phyloP scores from a whole-genome alignment of 2,329 filamentous ascomycete genomes.

The Aspergillus ochraceoroseus region DNA sequence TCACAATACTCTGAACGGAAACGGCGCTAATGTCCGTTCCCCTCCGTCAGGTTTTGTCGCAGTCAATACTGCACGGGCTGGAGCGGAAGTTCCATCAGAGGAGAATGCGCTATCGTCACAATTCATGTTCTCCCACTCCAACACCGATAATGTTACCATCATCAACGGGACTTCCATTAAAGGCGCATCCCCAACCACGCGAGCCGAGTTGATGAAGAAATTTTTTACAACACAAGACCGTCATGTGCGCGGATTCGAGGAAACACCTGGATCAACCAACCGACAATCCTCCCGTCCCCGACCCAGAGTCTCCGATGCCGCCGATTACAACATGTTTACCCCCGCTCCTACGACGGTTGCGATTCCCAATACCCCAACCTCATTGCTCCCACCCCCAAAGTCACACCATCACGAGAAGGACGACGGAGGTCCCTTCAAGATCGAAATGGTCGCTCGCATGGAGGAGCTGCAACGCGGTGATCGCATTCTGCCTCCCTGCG shows the following conservation, averaged over 20 bases:
- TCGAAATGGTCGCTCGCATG: conserved; percentile 67
- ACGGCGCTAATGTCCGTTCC: conserved; percentile 38
- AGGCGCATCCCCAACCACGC: conserved; percentile 53
- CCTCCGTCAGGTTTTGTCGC: conserved; percentile 54
- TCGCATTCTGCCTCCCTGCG: conserved; percentile 73
- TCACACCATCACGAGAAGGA: conserved; percentile 48
- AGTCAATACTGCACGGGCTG: conserved; percentile 51
- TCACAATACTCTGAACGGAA: conserved; percentile 25
- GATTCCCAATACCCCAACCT: conserved; percentile 53
- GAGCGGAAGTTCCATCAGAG: conserved; percentile 32
- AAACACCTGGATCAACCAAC: conserved; percentile 24
- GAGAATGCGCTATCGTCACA: conserved; percentile 33
- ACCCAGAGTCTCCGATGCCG: conserved; percentile 32
- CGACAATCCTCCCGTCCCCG: conserved; percentile 31
- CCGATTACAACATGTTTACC: conserved; percentile 41
- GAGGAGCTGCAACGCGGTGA: conserved; percentile 71
- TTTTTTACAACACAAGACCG: conserved; percentile 58
- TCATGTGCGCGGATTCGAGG: conserved; percentile 40
- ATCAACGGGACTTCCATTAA: conserved; percentile 48
- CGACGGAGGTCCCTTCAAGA: conserved; percentile 55
- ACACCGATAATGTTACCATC: conserved; percentile 46
- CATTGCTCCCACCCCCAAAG: conserved; percentile 48
- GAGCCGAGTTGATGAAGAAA: conserved; percentile 58
- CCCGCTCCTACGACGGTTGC: conserved; percentile 47
- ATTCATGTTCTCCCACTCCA: conserved; percentile 41